phyloP scores from a whole-genome alignment of 2,329 filamentous ascomycete genomes.

The Epichloe elymi region DNA sequence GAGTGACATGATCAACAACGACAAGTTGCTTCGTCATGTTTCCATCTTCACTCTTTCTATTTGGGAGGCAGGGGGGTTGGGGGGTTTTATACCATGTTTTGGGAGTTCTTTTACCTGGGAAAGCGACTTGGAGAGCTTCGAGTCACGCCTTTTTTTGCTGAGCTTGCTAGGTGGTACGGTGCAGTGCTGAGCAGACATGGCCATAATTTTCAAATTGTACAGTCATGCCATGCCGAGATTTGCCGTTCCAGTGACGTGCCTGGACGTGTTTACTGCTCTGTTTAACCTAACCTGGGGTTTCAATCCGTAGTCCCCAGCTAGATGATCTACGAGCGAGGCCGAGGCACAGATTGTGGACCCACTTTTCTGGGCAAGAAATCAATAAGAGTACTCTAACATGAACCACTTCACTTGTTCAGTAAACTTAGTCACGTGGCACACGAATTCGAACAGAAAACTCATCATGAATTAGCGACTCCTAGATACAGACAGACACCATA shows the following conservation, averaged over 20 bases:
- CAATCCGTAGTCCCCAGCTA: no score
- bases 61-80: background rate
- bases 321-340: no score
- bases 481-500: constrained; percentile 21
- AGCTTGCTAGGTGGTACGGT: background rate
- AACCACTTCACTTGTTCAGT: background rate
- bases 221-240: background rate
- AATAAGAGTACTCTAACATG: no score
- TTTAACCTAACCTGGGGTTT: no score
- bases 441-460: constrained; percentile 5
- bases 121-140: background rate
- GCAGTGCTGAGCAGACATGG: background rate
- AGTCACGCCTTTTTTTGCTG: background rate
- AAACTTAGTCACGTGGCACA: background rate
- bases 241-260: no score
- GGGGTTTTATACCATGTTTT: constrained; percentile 8
- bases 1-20: background rate
- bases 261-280: no score
- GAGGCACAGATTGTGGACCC: no score
- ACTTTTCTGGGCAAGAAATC: no score
- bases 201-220: background rate
- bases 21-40: background rate
- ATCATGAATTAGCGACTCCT: constrained; percentile 23
- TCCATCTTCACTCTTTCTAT: constrained; percentile 7
- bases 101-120: constrained; percentile 5